phyloP scores from a whole-genome alignment of 78 protist species.

The Monosiga brevicollis region DNA sequence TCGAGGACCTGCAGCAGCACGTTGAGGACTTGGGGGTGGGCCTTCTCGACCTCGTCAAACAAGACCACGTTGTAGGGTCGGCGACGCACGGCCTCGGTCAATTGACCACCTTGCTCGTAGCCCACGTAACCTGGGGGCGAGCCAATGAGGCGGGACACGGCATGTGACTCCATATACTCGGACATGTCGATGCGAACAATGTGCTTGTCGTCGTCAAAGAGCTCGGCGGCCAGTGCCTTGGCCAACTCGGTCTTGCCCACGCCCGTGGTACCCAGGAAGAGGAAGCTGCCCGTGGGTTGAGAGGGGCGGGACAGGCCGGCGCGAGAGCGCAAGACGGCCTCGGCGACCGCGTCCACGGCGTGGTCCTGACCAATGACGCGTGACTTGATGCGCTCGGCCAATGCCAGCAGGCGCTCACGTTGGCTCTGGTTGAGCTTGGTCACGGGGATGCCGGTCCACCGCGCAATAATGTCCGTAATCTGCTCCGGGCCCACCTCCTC shows the following conservation, averaged over 20 bases:
- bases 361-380: constrained; percentile 93
- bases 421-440: constrained; percentile 57
- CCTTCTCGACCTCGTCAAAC: constrained; percentile 97
- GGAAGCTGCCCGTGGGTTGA: constrained; percentile 89
- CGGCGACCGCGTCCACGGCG: constrained; percentile 91
- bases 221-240: constrained; percentile 81
- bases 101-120: constrained; percentile 96
- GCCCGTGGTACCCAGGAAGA: constrained; percentile 89
- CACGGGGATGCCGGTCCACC: constrained; percentile 97
- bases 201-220: constrained; percentile 83
- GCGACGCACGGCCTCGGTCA: constrained; percentile 95
- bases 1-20: constrained; percentile 93
- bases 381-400: constrained; percentile 57
- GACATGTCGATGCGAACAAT: constrained; percentile 94
- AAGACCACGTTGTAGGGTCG: constrained; percentile 92
- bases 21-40: constrained; percentile 63
- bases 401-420: constrained; percentile 65
- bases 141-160: constrained; percentile 92
- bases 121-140: constrained; percentile 99
- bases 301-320: constrained; percentile 78
- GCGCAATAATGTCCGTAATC: constrained; percentile 66
- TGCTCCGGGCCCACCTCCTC: constrained; percentile 59
- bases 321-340: constrained; percentile 79
- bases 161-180: constrained; percentile 92
- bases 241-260: constrained; percentile 96